A percentile compares a stretch with the other conserved stretches of the same genome.
Evolutionary conservation across 2,329 filamentous ascomycete species (phyloP).

Genomic region (Ophiostoma ulmi): DNA sequence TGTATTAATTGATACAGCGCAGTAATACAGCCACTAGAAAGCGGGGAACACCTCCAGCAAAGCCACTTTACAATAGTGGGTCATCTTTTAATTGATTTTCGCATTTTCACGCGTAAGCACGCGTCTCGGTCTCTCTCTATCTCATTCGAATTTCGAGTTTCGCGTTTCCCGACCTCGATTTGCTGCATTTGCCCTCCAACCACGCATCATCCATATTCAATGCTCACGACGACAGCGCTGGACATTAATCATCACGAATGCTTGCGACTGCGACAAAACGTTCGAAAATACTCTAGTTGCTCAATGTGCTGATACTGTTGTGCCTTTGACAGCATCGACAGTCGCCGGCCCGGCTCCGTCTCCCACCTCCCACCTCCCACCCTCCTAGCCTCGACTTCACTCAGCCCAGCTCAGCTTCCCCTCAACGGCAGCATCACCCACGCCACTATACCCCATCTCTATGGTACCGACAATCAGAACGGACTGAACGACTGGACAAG

Average conservation of each 20-base stretch:
- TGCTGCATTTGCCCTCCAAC: background rate
- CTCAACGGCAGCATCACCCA: background rate
- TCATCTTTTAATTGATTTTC: slow-evolving; percentile 15
- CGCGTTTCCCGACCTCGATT: background rate
- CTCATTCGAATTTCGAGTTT: background rate
- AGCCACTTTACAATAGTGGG: background rate
- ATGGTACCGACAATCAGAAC: background rate
- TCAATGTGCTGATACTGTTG: background rate
- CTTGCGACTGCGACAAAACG: no score
- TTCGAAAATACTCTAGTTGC: background rate
- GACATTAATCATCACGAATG: slow-evolving; percentile 5
- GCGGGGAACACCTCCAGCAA: background rate
- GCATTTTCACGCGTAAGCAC: slow-evolving; percentile 6
- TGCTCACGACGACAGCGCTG: background rate
- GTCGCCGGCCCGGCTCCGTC: background rate
- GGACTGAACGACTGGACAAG: background rate
- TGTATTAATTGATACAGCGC: background rate
- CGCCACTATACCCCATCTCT: background rate
- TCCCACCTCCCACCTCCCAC: background rate
- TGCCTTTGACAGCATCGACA: background rate
- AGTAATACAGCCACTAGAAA: background rate
- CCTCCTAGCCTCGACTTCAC: background rate
- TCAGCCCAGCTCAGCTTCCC: background rate
- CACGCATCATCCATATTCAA: background rate
- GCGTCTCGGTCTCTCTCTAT: slow-evolving; percentile 7